Evolutionary conservation across 169 alveolate genomes (phyloP).

Genomic region (Plasmodium blacklocki): DNA sequence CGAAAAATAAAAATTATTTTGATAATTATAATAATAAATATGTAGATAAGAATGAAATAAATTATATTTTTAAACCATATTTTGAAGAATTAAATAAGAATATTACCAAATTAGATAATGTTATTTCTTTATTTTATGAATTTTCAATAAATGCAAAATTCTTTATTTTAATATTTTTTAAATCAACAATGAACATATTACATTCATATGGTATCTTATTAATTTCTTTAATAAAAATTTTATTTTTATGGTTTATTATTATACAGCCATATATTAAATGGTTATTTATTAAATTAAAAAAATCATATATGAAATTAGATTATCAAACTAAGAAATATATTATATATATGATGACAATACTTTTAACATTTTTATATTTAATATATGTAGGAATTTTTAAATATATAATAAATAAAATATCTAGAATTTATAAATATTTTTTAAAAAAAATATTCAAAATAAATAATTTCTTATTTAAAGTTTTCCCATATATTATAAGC

Average conservation of each 20-base stretch:
- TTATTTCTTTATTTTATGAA: slow-evolving; percentile 52
- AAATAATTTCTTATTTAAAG: slow-evolving; percentile 24
- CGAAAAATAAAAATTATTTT: too few relatives aligned
- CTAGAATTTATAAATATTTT: slow-evolving; percentile 27
- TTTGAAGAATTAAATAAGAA: slow-evolving; percentile 25
- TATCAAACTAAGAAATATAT: slow-evolving; percentile 40
- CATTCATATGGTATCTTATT: slow-evolving; percentile 60
- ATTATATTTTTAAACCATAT: slow-evolving; percentile 14
- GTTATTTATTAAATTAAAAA: slow-evolving; percentile 36
- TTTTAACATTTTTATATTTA: slow-evolving; percentile 17
- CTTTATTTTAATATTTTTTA: slow-evolving; percentile 6
- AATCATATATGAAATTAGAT: slow-evolving; percentile 23
- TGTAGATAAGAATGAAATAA: slow-evolving; percentile 21
- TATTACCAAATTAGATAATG: slow-evolving; percentile 2
- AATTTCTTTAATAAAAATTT: slow-evolving; percentile 43
- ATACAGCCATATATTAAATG: slow-evolving; percentile 52
- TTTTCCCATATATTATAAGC: slow-evolving; percentile 67
- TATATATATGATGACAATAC: not conserved
- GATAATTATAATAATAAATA: too few relatives aligned
- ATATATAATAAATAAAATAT: slow-evolving; percentile 39
- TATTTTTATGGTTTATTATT: slow-evolving; percentile 57
- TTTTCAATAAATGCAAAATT: slow-evolving; percentile 46
- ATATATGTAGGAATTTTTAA: slow-evolving; percentile 27
- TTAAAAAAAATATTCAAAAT: slow-evolving; percentile 38
- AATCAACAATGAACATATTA: slow-evolving; percentile 29